Percentiles rank a stretch among this genome's conserved stretches.
Conservation (phyloP, 2,329 filamentous ascomycete genomes). For the Alternaria triticina region DNA sequence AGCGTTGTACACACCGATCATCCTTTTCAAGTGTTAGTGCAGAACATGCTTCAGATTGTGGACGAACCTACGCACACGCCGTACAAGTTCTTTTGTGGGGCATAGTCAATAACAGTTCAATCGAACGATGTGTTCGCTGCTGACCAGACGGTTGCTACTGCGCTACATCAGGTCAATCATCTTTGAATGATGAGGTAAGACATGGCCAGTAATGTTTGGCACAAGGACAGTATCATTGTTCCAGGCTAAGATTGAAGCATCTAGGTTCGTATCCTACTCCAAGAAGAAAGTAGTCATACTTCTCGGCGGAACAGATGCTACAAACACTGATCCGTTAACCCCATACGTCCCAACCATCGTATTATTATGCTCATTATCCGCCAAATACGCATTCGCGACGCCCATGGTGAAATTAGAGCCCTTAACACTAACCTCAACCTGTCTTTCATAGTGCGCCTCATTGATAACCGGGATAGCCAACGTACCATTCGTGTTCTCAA, state of each 20-base stretch:
- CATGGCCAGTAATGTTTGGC: background rate
- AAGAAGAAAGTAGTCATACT: conserved; percentile 10
- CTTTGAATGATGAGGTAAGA: background rate
- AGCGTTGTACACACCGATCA: background rate
- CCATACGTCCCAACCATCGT: conserved; percentile 5
- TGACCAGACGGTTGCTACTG: background rate
- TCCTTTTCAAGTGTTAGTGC: background rate
- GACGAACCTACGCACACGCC: too few species aligned
- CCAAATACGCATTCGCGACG: conserved; percentile 4
- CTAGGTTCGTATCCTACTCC: background rate
- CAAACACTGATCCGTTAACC: background rate
- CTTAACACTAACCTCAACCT: conserved; percentile 2
- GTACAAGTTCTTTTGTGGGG: too few species aligned
- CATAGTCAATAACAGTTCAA: too few species aligned
- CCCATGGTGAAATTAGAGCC: background rate
- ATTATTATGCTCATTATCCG: conserved; percentile 12
- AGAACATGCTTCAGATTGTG: background rate
- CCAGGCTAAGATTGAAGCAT: background rate
- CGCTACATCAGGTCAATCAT: background rate
- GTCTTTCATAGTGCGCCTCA: conserved; percentile 20
- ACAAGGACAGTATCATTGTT: background rate
- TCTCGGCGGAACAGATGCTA: background rate
- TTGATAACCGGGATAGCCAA: conserved; percentile 42
- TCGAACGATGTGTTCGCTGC: background rate
- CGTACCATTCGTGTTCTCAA: conserved; percentile 33